Evolutionary conservation across 352 stramenopile genomes (phyloP).

Genomic region (Pilasporangium apinafurcum): DNA sequence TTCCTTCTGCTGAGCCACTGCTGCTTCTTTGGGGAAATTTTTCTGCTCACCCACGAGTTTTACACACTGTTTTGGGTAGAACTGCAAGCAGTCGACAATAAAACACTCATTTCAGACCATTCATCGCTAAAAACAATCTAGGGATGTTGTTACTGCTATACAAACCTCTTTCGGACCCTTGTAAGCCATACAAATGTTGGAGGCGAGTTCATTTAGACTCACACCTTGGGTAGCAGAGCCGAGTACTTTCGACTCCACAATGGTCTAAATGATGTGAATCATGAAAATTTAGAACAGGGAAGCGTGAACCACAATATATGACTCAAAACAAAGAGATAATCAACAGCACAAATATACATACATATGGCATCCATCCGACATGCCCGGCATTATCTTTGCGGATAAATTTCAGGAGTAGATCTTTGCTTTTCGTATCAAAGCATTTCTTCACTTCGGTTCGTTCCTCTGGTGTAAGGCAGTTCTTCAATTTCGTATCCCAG

Average conservation of each 20-base stretch:
- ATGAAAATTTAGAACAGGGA: too few relatives aligned
- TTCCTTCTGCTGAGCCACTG: neutral
- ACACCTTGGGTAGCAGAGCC: constrained; percentile 53
- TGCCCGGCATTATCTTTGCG: constrained; percentile 32
- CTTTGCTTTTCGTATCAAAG: constrained; percentile 45
- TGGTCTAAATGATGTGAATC: constrained; percentile 26
- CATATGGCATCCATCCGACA: constrained; percentile 74
- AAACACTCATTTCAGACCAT: neutral
- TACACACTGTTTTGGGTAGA: constrained; percentile 50
- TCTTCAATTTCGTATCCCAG: constrained; percentile 64
- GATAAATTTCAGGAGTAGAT: constrained; percentile 62
- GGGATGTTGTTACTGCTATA: too few relatives aligned
- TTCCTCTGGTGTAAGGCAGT: constrained; percentile 64
- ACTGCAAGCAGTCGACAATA: constrained; percentile 6
- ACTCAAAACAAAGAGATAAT: neutral
- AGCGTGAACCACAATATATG: neutral
- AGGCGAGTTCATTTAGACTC: constrained; percentile 48
- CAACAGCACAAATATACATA: constrained; percentile 13
- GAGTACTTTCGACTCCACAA: constrained; percentile 52
- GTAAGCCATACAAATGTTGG: constrained; percentile 55
- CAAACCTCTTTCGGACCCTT: constrained; percentile 40
- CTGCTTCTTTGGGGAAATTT: constrained; percentile 32
- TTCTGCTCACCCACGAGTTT: constrained; percentile 51
- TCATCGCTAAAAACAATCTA: too few relatives aligned
- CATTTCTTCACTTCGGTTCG: constrained; percentile 46